Percentiles rank a stretch among this genome's conserved stretches.
Evolutionary conservation across 1,139 yeast genomes (phyloP).

Genomic region (Nakaseomyces sp.): DNA sequence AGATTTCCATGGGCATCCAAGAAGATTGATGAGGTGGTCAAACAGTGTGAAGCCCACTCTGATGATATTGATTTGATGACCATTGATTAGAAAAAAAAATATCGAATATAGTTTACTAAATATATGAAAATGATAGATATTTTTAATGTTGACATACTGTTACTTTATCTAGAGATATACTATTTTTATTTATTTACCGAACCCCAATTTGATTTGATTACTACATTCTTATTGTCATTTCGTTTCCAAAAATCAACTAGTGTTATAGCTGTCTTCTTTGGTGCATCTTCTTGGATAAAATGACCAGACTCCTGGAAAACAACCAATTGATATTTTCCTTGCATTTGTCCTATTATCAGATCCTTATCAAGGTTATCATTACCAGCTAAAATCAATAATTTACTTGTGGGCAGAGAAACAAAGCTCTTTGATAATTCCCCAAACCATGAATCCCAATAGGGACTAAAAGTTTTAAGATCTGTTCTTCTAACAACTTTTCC

Average conservation of each 20-base stretch:
- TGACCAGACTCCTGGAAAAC: slow-evolving; percentile 83
- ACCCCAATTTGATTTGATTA: slow-evolving; percentile 36
- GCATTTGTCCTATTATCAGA: slow-evolving; percentile 93
- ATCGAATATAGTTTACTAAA: background rate
- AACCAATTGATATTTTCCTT: slow-evolving; percentile 81
- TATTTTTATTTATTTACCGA: background rate
- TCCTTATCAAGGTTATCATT: slow-evolving; percentile 80
- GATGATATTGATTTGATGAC: slow-evolving; percentile 35
- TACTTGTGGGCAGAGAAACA: slow-evolving; percentile 47
- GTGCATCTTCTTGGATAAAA: slow-evolving; percentile 85
- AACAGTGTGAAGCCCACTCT: slow-evolving; percentile 36
- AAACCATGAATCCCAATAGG: slow-evolving; percentile 83
- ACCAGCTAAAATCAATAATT: slow-evolving; percentile 76
- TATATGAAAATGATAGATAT: background rate
- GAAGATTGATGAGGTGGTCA: slow-evolving; percentile 73
- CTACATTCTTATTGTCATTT: slow-evolving; percentile 35
- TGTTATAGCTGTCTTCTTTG: slow-evolving; percentile 56
- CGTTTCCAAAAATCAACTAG: slow-evolving; percentile 47
- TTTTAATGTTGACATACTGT: background rate
- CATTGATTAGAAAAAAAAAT: slow-evolving; percentile 31
- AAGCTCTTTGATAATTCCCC: slow-evolving; percentile 57
- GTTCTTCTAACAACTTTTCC: slow-evolving; percentile 50
- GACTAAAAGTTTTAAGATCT: slow-evolving; percentile 50
- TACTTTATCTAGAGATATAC: background rate
- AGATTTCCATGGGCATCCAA: slow-evolving; percentile 82